Percentiles rank a stretch among this genome's conserved stretches.
phyloP scores from a whole-genome alignment of 2,329 filamentous ascomycete species.

The Fusarium sp. region DNA sequence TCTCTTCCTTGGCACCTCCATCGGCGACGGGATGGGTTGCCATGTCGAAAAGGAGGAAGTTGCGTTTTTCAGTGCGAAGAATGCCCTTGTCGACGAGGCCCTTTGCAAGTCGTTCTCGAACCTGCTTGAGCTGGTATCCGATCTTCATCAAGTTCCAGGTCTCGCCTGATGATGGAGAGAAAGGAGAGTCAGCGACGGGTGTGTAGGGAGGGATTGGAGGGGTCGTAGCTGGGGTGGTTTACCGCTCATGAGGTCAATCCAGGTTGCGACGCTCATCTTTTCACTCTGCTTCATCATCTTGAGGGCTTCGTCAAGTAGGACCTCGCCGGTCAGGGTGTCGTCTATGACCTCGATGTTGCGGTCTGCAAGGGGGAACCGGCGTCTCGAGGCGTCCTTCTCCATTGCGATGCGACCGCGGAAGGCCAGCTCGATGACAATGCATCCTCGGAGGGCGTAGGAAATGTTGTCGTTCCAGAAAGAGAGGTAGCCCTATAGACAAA shows the following conservation, averaged over 20 bases:
- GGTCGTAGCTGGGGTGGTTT: slow-evolving; percentile 46
- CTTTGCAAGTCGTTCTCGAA: slow-evolving; percentile 95
- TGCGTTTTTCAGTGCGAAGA: slow-evolving; percentile 97
- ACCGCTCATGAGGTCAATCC: slow-evolving; percentile 99
- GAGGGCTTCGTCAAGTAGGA: slow-evolving; percentile 94
- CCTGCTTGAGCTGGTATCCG: slow-evolving; percentile 98
- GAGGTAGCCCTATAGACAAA: slow-evolving; percentile 81
- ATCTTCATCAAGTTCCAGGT: slow-evolving; percentile 99
- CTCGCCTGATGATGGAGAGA: slow-evolving; percentile 72
- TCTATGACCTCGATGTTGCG: slow-evolving; percentile 97
- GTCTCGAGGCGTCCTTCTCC: slow-evolving; percentile 93
- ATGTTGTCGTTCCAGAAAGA: slow-evolving; percentile 99
- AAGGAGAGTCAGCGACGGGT: slow-evolving; percentile 31
- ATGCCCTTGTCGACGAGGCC: slow-evolving; percentile 99
- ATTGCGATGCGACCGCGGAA: slow-evolving; percentile 97
- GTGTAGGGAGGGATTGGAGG: slow-evolving; percentile 3
- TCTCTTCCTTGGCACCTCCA: slow-evolving; percentile 96
- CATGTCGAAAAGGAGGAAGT: slow-evolving; percentile 99
- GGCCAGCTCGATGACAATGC: slow-evolving; percentile 97
- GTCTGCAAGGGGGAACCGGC: slow-evolving; percentile 92
- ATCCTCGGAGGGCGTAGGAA: slow-evolving; percentile 95
- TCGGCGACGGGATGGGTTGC: slow-evolving; percentile 98
- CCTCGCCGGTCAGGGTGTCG: slow-evolving; percentile 95
- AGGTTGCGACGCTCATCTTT: slow-evolving; percentile 99
- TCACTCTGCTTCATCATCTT: slow-evolving; percentile 99